phyloP scores from a whole-genome alignment of 441 rosid genomes.

The Rhodomyrtus psidioides region DNA sequence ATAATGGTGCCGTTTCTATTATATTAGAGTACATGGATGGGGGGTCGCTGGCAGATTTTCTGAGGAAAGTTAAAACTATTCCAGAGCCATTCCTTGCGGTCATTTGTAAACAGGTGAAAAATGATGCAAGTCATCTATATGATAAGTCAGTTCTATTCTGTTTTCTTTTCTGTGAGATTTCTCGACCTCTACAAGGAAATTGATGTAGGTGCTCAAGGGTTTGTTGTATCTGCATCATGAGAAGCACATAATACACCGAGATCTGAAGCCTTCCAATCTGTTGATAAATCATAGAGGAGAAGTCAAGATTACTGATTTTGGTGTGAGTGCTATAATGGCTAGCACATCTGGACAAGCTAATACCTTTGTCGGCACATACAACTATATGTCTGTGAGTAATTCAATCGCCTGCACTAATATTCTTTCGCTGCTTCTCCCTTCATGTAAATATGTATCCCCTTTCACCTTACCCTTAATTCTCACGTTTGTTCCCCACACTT shows the following conservation, averaged over 20 bases:
- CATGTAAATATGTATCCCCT: neutral
- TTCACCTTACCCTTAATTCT: neutral
- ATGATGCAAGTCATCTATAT: neutral
- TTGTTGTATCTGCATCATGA: conserved; percentile 84
- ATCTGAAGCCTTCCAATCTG: conserved; percentile 91
- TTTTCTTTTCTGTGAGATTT: neutral
- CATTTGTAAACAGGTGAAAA: conserved; percentile 70
- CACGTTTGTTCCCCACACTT: neutral
- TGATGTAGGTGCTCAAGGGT: conserved; percentile 74
- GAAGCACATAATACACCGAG: conserved; percentile 87
- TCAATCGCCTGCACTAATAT: neutral
- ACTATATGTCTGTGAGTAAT: conserved; percentile 90
- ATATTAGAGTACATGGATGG: conserved; percentile 99
- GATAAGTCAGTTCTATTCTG: neutral
- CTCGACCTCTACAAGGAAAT: neutral
- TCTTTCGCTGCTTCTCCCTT: neutral
- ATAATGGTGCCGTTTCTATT: conserved; percentile 77
- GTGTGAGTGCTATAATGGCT: conserved; percentile 84
- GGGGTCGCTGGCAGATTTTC: conserved; percentile 87
- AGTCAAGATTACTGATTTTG: conserved; percentile 95
- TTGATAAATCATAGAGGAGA: conserved; percentile 91
- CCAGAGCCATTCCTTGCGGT: conserved; percentile 80
- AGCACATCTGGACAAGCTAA: conserved; percentile 79
- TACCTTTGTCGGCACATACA: conserved; percentile 87
- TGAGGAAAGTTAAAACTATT: conserved; percentile 59